Evolutionary conservation across 192 early-diverging fungal species (phyloP).

Genomic region (Linnemannia zychae): DNA sequence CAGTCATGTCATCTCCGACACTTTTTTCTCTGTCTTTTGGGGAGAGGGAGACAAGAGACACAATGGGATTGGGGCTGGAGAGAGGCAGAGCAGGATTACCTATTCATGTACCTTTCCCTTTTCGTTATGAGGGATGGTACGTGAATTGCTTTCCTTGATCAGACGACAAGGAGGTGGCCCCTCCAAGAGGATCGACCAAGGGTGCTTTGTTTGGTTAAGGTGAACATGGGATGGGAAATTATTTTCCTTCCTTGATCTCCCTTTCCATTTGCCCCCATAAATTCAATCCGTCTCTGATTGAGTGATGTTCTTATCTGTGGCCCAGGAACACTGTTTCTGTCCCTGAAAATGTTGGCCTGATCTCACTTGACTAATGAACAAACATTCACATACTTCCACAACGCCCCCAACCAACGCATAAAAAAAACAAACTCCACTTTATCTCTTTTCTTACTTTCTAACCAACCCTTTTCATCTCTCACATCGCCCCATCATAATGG

Average conservation of each 20-base stretch:
- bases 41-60: not conserved
- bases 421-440: not conserved
- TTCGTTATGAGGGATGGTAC: not conserved
- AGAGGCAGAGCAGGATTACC: not conserved
- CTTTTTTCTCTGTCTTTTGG: not conserved
- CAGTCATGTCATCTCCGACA: constrained; percentile 2
- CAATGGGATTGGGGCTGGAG: too few relatives aligned
- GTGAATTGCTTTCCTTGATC: not conserved
- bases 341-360: not conserved
- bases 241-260: not conserved
- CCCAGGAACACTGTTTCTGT: not conserved
- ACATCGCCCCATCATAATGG: not conserved
- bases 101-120: not conserved
- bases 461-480: not conserved
- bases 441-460: not conserved
- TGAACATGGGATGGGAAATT: not conserved
- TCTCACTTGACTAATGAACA: constrained; percentile 1
- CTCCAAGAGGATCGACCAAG: not conserved
- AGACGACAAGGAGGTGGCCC: not conserved
- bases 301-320: not conserved
- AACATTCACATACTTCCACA: not conserved
- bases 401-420: not conserved
- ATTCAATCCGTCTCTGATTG: not conserved
- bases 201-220: not conserved
- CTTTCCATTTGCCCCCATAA: not conserved